phyloP scores from a whole-genome alignment of 108 stramenopile genomes.

The Cylindrotheca fusiformis region DNA sequence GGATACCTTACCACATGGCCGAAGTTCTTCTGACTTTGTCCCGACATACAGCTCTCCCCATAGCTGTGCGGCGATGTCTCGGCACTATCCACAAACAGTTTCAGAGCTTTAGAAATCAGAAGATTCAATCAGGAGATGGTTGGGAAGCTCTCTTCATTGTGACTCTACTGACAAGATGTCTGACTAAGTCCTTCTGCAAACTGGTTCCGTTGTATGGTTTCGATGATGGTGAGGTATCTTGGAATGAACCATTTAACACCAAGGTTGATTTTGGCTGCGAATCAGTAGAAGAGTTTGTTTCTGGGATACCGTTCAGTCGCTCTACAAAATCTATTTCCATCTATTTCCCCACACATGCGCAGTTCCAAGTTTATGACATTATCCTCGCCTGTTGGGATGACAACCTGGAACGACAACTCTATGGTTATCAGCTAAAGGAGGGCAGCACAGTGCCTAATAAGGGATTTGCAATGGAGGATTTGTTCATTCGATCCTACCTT shows the following conservation, averaged over 20 bases:
- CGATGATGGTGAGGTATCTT: not conserved
- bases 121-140: slow-evolving; percentile 4
- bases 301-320: not conserved
- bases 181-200: not conserved
- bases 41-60: not conserved
- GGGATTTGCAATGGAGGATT: not conserved
- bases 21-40: not conserved
- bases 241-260: not conserved
- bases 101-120: not conserved
- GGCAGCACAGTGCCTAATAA: not conserved
- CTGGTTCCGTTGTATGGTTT: not conserved
- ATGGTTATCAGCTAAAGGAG: slow-evolving; percentile 2
- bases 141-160: slow-evolving; percentile 8
- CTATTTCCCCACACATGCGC: not conserved
- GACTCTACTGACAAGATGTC: not conserved
- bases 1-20: slow-evolving; percentile 1
- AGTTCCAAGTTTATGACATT: not conserved
- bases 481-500: not conserved
- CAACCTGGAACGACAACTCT: not conserved
- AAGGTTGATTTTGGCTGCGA: not conserved
- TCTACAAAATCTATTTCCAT: not conserved
- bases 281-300: not conserved
- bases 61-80: not conserved
- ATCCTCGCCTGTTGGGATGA: not conserved
- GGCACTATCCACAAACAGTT: not conserved